A percentile compares a stretch with the other conserved stretches of the same genome.
Evolutionary conservation across 164 flowering plant species (phyloP).

Genomic region (Vitis riparia): DNA sequence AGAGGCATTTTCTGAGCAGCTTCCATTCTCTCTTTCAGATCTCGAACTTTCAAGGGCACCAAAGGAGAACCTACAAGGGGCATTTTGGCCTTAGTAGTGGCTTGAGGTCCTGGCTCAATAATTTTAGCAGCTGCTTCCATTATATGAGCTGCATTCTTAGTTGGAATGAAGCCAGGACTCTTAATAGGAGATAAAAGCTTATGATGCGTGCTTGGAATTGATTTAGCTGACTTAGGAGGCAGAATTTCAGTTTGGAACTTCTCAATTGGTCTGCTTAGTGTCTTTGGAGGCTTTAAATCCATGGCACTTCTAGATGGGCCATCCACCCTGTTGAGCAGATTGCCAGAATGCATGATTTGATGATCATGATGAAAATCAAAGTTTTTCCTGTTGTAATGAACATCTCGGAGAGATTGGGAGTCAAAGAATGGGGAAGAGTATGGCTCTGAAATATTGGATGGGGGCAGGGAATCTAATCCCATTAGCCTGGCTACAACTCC

Average conservation of each 20-base stretch:
- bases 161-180: constrained; percentile 54
- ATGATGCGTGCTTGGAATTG: constrained; percentile 71
- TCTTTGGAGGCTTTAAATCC: constrained; percentile 48
- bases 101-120: constrained; percentile 56
- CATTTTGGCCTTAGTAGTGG: constrained; percentile 27
- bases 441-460: constrained; percentile 49
- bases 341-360: constrained; percentile 31
- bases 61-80: constrained; percentile 40
- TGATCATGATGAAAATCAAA: constrained; percentile 35
- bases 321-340: constrained; percentile 29
- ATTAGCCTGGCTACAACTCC: constrained; percentile 92
- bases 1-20: constrained; percentile 40
- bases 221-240: constrained; percentile 81
- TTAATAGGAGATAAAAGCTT: constrained; percentile 87
- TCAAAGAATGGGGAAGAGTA: constrained; percentile 57
- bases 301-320: constrained; percentile 24
- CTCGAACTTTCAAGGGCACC: constrained; percentile 47
- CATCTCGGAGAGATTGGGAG: constrained; percentile 48
- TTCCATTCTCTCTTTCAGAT: constrained; percentile 54
- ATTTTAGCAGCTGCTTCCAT: constrained; percentile 93
- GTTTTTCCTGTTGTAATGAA: constrained; percentile 34
- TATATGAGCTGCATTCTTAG: constrained; percentile 70
- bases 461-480: constrained; percentile 92
- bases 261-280: constrained; percentile 48
- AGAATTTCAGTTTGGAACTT: constrained; percentile 76